These are phyloP conservation scores for Retiboletus fuscus DNA, from an alignment of 1,284 basidiomycete genomes.

Conservation along the genomic window DNA sequence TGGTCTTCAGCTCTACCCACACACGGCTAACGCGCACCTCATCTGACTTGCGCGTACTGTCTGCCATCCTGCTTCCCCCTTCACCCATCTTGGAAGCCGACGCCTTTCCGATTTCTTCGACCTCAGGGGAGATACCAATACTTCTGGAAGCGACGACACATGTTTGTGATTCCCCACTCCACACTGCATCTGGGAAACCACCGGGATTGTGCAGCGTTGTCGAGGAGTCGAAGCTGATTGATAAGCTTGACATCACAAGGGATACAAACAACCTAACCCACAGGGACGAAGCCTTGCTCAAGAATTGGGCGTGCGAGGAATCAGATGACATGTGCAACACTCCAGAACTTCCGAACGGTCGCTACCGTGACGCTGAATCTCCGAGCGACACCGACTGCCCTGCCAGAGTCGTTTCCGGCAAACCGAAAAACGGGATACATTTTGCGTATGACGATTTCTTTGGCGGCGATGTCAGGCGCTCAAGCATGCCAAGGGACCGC, in stretches of 20 bases:
- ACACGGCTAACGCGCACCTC: conserved; percentile 47
- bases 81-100: conserved; percentile 62
- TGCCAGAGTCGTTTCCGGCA: not conserved
- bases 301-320: conserved; percentile 17
- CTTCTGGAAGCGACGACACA: conserved; percentile 53
- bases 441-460: conserved; percentile 7
- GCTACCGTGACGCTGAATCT: conserved; percentile 9
- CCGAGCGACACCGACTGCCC: conserved; percentile 1
- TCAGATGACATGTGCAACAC: conserved; percentile 12
- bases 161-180: conserved; percentile 19
- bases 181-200: not conserved
- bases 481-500: conserved; percentile 1
- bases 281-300: conserved; percentile 10
- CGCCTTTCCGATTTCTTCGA: conserved; percentile 53
- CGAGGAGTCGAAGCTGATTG: conserved; percentile 19
- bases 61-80: conserved; percentile 54
- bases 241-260: conserved; percentile 11
- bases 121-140: conserved; percentile 68
- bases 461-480: conserved; percentile 10
- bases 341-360: conserved; percentile 11
- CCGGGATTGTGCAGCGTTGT: conserved; percentile 16
- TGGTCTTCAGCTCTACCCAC: conserved; percentile 34
- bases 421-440: conserved; percentile 6
- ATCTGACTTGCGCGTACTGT: conserved; percentile 50
- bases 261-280: conserved; percentile 7